phyloP scores from a whole-genome alignment of 2,329 filamentous ascomycete genomes.

The Nemania diffusa region DNA sequence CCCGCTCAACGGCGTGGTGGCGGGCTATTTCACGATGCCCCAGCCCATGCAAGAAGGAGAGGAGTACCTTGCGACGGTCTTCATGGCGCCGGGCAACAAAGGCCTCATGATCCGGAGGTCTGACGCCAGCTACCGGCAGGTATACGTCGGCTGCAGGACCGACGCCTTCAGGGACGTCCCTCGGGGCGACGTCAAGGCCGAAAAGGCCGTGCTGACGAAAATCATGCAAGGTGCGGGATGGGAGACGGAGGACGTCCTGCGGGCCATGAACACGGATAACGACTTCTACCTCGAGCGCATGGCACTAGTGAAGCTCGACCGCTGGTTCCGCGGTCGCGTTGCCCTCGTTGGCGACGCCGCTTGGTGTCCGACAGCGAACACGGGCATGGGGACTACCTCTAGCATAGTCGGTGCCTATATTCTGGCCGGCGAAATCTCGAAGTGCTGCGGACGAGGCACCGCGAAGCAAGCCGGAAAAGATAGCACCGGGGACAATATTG shows the following conservation, averaged over 20 bases:
- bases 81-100: conserved; percentile 50
- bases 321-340: conserved; percentile 55
- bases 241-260: conserved; percentile 56
- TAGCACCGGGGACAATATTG: conserved; percentile 38
- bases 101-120: conserved; percentile 56
- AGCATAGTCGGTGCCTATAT: conserved; percentile 59
- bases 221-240: conserved; percentile 58
- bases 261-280: conserved; percentile 51
- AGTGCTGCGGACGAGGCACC: conserved; percentile 36
- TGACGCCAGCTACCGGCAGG: conserved; percentile 51
- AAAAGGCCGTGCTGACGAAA: conserved; percentile 54
- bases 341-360: conserved; percentile 62
- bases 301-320: conserved; percentile 56
- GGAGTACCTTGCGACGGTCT: conserved; percentile 52
- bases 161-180: conserved; percentile 29
- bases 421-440: conserved; percentile 57
- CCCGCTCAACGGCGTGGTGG: conserved; percentile 42
- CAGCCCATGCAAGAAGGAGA: conserved; percentile 49
- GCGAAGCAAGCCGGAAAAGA: conserved; percentile 12
- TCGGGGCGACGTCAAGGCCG: conserved; percentile 49
- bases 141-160: conserved; percentile 51
- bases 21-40: conserved; percentile 51
- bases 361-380: conserved; percentile 55
- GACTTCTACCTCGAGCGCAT: conserved; percentile 61
- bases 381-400: conserved; percentile 57